A percentile compares a stretch with the other conserved stretches of the same genome.
phyloP scores from a whole-genome alignment of 768 basidiomycete species.

The Pleurotus tuber-regium region DNA sequence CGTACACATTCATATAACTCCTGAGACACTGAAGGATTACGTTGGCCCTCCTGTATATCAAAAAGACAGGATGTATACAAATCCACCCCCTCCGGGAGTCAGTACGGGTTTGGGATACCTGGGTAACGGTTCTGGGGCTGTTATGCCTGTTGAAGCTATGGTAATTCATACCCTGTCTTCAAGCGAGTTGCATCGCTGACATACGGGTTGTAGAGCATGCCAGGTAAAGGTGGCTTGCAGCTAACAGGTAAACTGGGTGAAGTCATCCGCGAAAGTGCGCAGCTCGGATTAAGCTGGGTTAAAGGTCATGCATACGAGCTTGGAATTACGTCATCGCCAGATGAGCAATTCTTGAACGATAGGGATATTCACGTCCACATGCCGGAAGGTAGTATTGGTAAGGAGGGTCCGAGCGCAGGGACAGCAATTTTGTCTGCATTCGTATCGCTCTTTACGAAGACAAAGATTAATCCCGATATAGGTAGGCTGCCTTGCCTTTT shows the following conservation, averaged over 20 bases:
- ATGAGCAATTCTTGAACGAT: slow-evolving; percentile 80
- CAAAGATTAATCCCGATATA: slow-evolving; percentile 80
- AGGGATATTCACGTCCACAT: slow-evolving; percentile 94
- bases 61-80: slow-evolving; percentile 86
- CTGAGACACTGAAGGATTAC: slow-evolving; percentile 91
- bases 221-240: slow-evolving; percentile 89
- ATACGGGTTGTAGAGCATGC: slow-evolving; percentile 71
- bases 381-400: slow-evolving; percentile 91
- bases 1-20: slow-evolving; percentile 79
- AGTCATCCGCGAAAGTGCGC: slow-evolving; percentile 94
- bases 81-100: slow-evolving; percentile 85
- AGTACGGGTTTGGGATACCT: slow-evolving; percentile 94
- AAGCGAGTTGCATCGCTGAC: neutral
- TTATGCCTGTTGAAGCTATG: slow-evolving; percentile 96
- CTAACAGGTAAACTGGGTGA: slow-evolving; percentile 97
- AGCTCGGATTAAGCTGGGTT: slow-evolving; percentile 93
- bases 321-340: slow-evolving; percentile 72
- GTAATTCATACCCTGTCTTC: slow-evolving; percentile 41
- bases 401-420: slow-evolving; percentile 96
- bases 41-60: slow-evolving; percentile 96
- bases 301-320: slow-evolving; percentile 87
- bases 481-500: slow-evolving; percentile 45
- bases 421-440: slow-evolving; percentile 91
- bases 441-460: slow-evolving; percentile 88
- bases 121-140: slow-evolving; percentile 93